Percentiles rank a stretch among this genome's conserved stretches.
Conservation (phyloP, 2,329 filamentous ascomycete genomes). For the Rhytidhysteron rufulum region DNA sequence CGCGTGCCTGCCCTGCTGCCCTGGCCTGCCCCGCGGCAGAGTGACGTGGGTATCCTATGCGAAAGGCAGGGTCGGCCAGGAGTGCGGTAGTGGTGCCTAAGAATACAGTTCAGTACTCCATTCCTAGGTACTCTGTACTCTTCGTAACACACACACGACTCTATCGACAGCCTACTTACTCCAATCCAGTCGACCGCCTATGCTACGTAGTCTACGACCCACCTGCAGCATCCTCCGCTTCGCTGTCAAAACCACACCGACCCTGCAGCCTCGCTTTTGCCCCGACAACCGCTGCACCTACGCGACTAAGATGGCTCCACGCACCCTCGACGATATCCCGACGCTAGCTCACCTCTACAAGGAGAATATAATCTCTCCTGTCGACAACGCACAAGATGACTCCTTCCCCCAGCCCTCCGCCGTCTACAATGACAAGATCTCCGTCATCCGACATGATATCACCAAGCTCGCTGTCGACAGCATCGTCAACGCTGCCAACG, state of each 20-base stretch:
- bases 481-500: slow-evolving; percentile 92
- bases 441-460: slow-evolving; percentile 72
- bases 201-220: background rate
- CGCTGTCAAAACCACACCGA: background rate
- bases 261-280: too few relatives aligned
- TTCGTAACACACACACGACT: background rate
- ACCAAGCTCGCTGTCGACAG: slow-evolving; percentile 73
- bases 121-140: too few relatives aligned
- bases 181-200: background rate
- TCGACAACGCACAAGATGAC: slow-evolving; percentile 7
- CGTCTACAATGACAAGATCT: slow-evolving; percentile 67
- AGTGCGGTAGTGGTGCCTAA: too few relatives aligned
- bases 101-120: too few relatives aligned
- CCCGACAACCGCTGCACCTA: background rate
- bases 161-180: background rate
- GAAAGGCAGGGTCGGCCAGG: too few relatives aligned
- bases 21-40: too few relatives aligned
- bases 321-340: slow-evolving; percentile 55
- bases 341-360: slow-evolving; percentile 65
- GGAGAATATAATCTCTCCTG: slow-evolving; percentile 45
- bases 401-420: slow-evolving; percentile 15
- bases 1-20: too few relatives aligned
- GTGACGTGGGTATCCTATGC: too few relatives aligned
- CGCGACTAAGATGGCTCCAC: slow-evolving; percentile 22
- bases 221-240: background rate